Base-by-base conservation (phyloP, 352 stramenopile genomes). In the Globisporangium okanoganense region DNA sequence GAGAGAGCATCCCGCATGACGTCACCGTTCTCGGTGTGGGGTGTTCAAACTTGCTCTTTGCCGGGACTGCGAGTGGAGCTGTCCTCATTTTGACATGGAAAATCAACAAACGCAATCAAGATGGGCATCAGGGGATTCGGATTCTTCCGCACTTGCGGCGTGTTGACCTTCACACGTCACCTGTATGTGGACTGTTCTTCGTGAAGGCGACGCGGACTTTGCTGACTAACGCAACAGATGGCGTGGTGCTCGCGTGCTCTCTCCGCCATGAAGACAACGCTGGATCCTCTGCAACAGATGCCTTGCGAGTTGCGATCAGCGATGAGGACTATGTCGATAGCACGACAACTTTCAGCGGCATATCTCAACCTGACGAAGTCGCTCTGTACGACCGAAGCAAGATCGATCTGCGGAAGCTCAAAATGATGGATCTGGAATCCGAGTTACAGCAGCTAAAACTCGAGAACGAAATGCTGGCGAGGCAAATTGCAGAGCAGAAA, bases 381-480 rank as follows among this genome's bases (percentile, higher is more conserved):
- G 78, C 72, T 16, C 33, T 87, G 24, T 88, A 79, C 38, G 79
- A 88, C 49, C 76, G 77, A 25, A 88, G 61, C 54, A 72, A 71
- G 12, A 68, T 89, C 2, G 76, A 87, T 33, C 56, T 88, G 13
- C 66, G 64, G 13, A 72, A 76, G 18, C 61, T 92, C 0, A 79
- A 75, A 48, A 33, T 76, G 9, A 74, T 90, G 62, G 80, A 92
- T 22, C 33, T 90, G 12, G 82, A 90, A 22, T 68, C 64, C 2
- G 82, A 92, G 20, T 50, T 86, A 45, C 75, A 88, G 58, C 82
- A 92, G 45, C 64, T 87, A 22, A 85, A 82, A 36, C 69, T 89
- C 9, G 80, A 90, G 56, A 90, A 89, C 44, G 82, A 92, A 24
- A 77, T 90, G 67, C 61, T 90, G 4, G 72, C 31, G 22, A 75